A percentile compares a stretch with the other conserved stretches of the same genome.
Conservation (phyloP, 2,329 filamentous ascomycete genomes). For the Harringtonia lauricola region DNA sequence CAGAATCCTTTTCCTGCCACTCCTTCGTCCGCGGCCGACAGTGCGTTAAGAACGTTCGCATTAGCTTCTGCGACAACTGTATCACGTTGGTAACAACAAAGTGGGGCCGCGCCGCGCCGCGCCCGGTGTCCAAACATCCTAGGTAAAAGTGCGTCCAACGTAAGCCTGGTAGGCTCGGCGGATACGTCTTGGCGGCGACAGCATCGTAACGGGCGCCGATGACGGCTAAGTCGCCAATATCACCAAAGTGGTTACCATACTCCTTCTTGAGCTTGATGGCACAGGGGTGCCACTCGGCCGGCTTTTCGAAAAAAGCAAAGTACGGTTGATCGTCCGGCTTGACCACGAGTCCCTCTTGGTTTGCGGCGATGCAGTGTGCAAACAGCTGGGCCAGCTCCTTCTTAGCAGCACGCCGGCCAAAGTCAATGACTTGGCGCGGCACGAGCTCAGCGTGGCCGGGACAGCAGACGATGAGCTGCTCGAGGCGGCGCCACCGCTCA, state of each 20-base stretch:
- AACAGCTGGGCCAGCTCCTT: constrained; percentile 52
- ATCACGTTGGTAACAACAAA: constrained; percentile 59
- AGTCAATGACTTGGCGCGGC: constrained; percentile 57
- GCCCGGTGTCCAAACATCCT: constrained; percentile 47
- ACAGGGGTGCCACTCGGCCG: constrained; percentile 26
- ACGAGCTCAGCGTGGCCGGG: too few species aligned
- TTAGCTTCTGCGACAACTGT: too few species aligned
- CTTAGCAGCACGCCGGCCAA: constrained; percentile 39
- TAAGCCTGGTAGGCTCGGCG: constrained; percentile 33
- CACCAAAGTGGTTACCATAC: constrained; percentile 67
- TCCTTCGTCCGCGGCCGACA: too few species aligned
- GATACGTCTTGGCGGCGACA: constrained; percentile 43
- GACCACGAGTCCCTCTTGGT: constrained; percentile 69
- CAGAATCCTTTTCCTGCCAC: too few species aligned
- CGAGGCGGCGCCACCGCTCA: constrained; percentile 48
- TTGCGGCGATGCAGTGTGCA: constrained; percentile 50
- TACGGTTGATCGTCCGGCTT: too few species aligned
- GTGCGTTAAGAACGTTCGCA: too few species aligned
- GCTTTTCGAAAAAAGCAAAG: too few species aligned
- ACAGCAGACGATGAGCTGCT: constrained; percentile 38
- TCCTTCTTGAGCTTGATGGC: constrained; percentile 85
- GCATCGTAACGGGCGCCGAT: constrained; percentile 65
- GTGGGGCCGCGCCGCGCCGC: constrained; percentile 41
- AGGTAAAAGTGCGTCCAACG: constrained; percentile 75
- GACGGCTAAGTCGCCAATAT: too few species aligned